Evolutionary conservation across 768 basidiomycete species (phyloP), one percentile per base, ranked within the genome.

Genomic region (Lanmaoa pseudosensibilis): DNA sequence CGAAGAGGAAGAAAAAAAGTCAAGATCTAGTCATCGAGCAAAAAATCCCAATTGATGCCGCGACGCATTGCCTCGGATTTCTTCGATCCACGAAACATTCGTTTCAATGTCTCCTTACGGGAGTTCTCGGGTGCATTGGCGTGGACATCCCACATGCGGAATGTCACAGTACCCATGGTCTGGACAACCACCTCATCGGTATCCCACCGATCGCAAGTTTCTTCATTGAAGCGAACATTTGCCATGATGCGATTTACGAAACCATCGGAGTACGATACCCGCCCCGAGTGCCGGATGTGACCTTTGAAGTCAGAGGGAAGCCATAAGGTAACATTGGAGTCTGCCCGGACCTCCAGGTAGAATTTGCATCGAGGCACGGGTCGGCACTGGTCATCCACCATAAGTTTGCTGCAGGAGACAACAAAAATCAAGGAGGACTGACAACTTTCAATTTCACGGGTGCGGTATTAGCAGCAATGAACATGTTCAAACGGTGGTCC

Each of bases 221-320:
- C 69, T 37, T 71, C 77, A 63, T 83, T 83, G 30, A 84, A 59
- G 38, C 75, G 75, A 41, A 78, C 79, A 55, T 84, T 82, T 40
- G 66, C 72, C 67, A 83, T 72, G 54, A 92, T 84, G 57, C 82
- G 81, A 70, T 90, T 90, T 50, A 82, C 71, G 72, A 92, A 91
- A 40, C 88, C 88, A 10, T 87, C 78, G 21, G 89, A 92, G 70
- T 84, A 86, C 9, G 76, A 69, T 6, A 79, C 74, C 57, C 75
- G 80, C 46, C 81, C 80, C 15, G 78, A 71, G 62, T 81, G 72
- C 62, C 78, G 80, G 38, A 92, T 87, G 37, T 75, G 80, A 23
- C 90, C 90, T 53, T 76, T 81, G 73, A 91, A 91, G 65, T 92
- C 88, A 36, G 88, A 90, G 15, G 90, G 90, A 19, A 92, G 76